Conservation (phyloP, 1,284 basidiomycete species). For the Polyporus tsugae region DNA sequence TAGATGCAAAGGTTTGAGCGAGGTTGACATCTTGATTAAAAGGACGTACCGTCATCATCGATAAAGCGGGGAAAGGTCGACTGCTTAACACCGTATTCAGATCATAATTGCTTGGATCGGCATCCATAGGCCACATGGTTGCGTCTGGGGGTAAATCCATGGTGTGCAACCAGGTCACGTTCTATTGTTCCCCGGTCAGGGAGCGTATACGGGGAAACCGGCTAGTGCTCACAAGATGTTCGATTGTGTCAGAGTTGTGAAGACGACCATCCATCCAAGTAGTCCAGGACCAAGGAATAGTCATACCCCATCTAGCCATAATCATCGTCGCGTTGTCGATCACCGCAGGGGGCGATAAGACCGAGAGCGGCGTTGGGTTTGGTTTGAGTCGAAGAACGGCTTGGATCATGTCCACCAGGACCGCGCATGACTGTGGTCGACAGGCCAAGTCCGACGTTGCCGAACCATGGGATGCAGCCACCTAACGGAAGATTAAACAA, state of each 20-base stretch:
- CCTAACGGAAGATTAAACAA: not conserved
- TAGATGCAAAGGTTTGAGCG: not conserved
- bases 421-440: constrained; percentile 56
- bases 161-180: constrained; percentile 57
- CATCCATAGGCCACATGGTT: not conserved
- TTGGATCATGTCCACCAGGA: constrained; percentile 55
- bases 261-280: constrained; percentile 63
- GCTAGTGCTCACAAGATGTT: constrained; percentile 53
- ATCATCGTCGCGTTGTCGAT: constrained; percentile 56
- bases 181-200: constrained; percentile 47
- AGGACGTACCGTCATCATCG: constrained; percentile 28
- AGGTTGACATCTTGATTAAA: not conserved
- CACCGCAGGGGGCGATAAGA: constrained; percentile 36
- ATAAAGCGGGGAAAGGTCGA: constrained; percentile 20
- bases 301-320: constrained; percentile 59
- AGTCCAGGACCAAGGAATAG: constrained; percentile 70
- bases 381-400: constrained; percentile 45
- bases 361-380: constrained; percentile 24
- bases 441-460: constrained; percentile 33
- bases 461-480: not conserved
- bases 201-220: constrained; percentile 12
- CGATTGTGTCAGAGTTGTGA: constrained; percentile 56
- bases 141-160: constrained; percentile 23
- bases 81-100: constrained; percentile 11
- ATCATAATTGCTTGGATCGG: not conserved